phyloP scores from a whole-genome alignment of 257 asterid species.

The Cynanchum wilfordii region DNA sequence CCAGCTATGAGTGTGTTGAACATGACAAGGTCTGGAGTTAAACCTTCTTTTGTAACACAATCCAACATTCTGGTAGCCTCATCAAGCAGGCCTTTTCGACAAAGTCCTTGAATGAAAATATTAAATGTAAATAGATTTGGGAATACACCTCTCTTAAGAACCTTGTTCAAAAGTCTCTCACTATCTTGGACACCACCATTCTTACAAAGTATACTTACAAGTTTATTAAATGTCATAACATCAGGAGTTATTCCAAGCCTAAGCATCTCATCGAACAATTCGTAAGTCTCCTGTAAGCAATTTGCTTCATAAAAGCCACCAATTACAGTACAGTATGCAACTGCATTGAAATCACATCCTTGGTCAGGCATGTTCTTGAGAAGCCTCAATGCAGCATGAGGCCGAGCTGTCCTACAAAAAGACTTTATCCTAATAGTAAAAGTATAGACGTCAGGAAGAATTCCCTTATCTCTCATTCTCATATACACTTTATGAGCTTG shows the following conservation, averaged over 20 bases:
- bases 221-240: conserved; percentile 68
- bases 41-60: conserved; percentile 35
- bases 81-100: conserved; percentile 53
- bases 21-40: conserved; percentile 71
- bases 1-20: conserved; percentile 80
- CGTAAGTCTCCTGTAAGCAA: conserved; percentile 41
- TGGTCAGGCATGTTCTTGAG: conserved; percentile 75
- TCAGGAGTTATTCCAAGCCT: conserved; percentile 54
- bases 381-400: conserved; percentile 79
- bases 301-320: conserved; percentile 70
- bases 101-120: conserved; percentile 78
- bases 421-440: conserved; percentile 80
- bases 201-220: conserved; percentile 64
- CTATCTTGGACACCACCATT: conserved; percentile 64
- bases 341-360: conserved; percentile 67
- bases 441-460: conserved; percentile 74
- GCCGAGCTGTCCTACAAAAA: conserved; percentile 73
- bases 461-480: conserved; percentile 71
- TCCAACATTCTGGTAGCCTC: conserved; percentile 66
- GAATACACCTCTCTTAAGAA: conserved; percentile 60
- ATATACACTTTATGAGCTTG: conserved; percentile 89
- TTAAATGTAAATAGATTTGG: conserved; percentile 80
- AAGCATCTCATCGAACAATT: conserved; percentile 74
- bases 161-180: conserved; percentile 70
- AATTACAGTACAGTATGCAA: conserved; percentile 68